Percentiles rank a stretch among this genome's conserved stretches.
Evolutionary conservation across 2,329 filamentous ascomycete genomes (phyloP).

Genomic region (Lachnellula willkommii): DNA sequence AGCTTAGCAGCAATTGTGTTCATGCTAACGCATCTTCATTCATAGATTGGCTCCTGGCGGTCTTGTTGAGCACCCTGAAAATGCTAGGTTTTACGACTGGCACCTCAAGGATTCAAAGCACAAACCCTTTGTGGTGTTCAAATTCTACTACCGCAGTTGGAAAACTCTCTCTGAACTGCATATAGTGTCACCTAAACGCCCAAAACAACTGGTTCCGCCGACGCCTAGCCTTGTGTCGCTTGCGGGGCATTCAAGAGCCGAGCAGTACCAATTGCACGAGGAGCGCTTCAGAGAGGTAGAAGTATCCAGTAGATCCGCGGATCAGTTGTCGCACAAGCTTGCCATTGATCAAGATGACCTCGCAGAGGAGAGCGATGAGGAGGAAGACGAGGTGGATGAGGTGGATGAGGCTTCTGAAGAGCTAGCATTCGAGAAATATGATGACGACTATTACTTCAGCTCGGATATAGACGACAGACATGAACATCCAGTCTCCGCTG

Average conservation of each 20-base stretch:
- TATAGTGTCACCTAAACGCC: slow-evolving; percentile 34
- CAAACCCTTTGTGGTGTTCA: slow-evolving; percentile 48
- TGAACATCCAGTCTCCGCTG: background rate
- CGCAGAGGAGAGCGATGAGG: background rate
- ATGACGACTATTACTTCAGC: background rate
- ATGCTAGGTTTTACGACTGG: slow-evolving; percentile 49
- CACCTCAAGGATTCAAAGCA: slow-evolving; percentile 47
- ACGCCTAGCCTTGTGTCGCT: slow-evolving; percentile 19
- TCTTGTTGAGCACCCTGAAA: slow-evolving; percentile 46
- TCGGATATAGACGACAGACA: background rate
- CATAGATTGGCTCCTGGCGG: slow-evolving; percentile 48
- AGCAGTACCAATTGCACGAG: slow-evolving; percentile 11
- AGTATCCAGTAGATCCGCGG: background rate
- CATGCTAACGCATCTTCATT: background rate
- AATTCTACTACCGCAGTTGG: slow-evolving; percentile 53
- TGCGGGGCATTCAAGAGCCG: slow-evolving; percentile 8
- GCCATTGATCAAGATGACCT: background rate
- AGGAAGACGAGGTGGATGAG: background rate
- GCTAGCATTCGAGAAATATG: background rate
- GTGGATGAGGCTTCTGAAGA: background rate
- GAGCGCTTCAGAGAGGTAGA: background rate
- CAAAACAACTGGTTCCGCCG: slow-evolving; percentile 15
- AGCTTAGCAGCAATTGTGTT: background rate
- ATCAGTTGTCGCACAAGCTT: background rate
- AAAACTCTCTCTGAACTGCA: slow-evolving; percentile 44